These are phyloP conservation scores for Trametes cingulata DNA, from an alignment of 768 basidiomycete species.

Conservation along the genomic window DNA sequence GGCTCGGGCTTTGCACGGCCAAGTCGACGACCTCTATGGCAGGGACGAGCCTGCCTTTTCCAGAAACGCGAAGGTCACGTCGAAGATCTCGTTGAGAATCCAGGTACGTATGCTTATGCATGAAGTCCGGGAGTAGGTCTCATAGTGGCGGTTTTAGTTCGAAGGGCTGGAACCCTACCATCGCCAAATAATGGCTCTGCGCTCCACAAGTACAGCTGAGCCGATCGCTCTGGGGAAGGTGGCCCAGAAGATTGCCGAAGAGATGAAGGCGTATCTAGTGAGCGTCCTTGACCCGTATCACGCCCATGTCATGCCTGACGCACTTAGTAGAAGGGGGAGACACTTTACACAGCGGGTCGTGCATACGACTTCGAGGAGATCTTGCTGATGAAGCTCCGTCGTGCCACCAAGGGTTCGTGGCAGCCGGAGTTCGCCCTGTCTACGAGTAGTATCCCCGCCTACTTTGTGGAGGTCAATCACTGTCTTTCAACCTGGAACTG, in stretches of 20 bases:
- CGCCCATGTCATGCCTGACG: neutral
- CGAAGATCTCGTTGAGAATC: conserved; percentile 7
- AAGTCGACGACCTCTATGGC: neutral
- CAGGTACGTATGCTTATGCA: neutral
- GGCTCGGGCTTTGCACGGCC: neutral
- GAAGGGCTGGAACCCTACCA: neutral
- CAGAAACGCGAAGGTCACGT: neutral
- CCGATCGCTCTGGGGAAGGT: neutral
- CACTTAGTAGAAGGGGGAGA: neutral
- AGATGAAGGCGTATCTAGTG: neutral
- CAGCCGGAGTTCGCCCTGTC: neutral
- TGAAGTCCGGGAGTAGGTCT: neutral
- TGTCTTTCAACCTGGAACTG: too few species aligned
- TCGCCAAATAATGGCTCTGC: conserved; percentile 7
- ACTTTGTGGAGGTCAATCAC: too few species aligned
- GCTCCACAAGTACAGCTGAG: neutral
- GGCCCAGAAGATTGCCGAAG: conserved; percentile 1
- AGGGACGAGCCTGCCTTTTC: neutral
- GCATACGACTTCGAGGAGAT: neutral
- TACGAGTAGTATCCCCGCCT: neutral
- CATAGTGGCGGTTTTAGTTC: neutral
- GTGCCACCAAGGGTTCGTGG: neutral
- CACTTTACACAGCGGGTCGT: neutral
- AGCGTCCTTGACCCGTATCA: neutral
- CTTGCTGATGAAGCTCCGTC: neutral